Evolutionary conservation across 202 grass and related monocot species (phyloP).

Genomic region (Miscanthus sacchariflorus): DNA sequence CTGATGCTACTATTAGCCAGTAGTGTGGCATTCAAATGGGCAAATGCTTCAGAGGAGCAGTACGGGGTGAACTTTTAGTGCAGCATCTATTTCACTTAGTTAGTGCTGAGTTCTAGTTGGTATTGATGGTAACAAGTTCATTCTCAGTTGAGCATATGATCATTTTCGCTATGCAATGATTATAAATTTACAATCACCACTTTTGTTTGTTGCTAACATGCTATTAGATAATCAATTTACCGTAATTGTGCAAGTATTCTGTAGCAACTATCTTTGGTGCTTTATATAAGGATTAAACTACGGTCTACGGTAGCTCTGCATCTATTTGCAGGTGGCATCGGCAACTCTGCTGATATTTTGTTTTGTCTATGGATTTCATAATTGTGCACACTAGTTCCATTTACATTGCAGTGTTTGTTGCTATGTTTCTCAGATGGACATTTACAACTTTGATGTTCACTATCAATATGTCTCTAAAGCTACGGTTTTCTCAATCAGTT

Average conservation of each 20-base stretch:
- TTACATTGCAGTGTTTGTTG: not conserved
- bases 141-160: not conserved
- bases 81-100: not conserved
- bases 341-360: not conserved
- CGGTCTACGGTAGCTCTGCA: not conserved
- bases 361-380: not conserved
- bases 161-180: not conserved
- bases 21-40: constrained; percentile 11
- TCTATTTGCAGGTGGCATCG: not conserved
- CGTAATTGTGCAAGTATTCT: constrained; percentile 1
- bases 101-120: not conserved
- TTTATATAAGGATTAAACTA: not conserved
- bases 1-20: constrained; percentile 14
- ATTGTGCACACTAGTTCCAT: not conserved
- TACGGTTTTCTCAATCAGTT: not conserved
- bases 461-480: not conserved
- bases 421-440: constrained; percentile 7
- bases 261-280: not conserved
- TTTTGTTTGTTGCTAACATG: not conserved
- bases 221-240: not conserved
- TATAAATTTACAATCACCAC: not conserved
- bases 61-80: not conserved
- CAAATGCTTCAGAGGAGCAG: not conserved
- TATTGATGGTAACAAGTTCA: not conserved
- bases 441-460: not conserved